These are phyloP conservation scores for Eucalyptus marginata DNA, from an alignment of 345 rosid genomes.

Conservation along the genomic window DNA sequence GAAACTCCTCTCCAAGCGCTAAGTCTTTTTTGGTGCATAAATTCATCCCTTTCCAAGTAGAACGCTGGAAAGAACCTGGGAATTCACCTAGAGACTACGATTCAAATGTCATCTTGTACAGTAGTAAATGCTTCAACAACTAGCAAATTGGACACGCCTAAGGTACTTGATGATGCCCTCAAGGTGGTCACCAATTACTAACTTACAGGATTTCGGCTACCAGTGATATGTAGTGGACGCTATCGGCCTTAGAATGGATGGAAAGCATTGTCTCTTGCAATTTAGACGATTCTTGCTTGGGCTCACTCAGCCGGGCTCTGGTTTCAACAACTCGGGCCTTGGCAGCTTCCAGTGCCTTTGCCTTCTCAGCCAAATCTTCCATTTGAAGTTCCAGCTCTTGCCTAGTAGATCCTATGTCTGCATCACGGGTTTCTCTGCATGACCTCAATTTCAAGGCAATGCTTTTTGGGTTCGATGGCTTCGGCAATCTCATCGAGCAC, in stretches of 20 bases:
- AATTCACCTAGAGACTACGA: no score
- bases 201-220: slow-evolving; percentile 4
- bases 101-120: no score
- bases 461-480: slow-evolving; percentile 29
- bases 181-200: not conserved
- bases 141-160: no score
- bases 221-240: not conserved
- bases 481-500: slow-evolving; percentile 33
- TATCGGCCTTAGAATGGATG: not conserved
- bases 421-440: slow-evolving; percentile 21
- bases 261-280: slow-evolving; percentile 19
- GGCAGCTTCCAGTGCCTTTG: slow-evolving; percentile 25
- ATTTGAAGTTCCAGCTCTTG: slow-evolving; percentile 28
- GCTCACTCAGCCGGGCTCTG: slow-evolving; percentile 10
- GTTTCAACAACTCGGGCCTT: slow-evolving; percentile 16
- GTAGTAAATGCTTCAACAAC: no score
- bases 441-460: slow-evolving; percentile 12
- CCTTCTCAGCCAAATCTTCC: slow-evolving; percentile 35
- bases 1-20: no score
- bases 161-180: not conserved
- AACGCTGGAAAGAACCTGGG: no score
- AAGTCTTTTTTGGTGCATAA: no score
- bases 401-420: slow-evolving; percentile 23
- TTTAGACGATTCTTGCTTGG: slow-evolving; percentile 28
- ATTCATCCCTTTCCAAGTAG: no score